Evolutionary conservation across 2,329 filamentous ascomycete species (phyloP).

Genomic region (Phialocephala subalpina): DNA sequence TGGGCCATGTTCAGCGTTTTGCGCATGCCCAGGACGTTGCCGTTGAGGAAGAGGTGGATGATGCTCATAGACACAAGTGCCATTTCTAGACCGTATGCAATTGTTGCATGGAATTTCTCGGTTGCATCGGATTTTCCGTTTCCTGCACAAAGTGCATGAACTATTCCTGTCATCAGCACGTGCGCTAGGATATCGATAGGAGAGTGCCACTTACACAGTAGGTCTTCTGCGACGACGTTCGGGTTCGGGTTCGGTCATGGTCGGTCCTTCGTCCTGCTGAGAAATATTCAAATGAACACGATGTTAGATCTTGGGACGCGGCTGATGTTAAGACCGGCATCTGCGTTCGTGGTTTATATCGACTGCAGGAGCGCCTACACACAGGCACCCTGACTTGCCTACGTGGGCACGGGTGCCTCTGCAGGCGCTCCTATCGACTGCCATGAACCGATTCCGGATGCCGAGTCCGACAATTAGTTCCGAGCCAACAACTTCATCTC

Average conservation of each 20-base stretch:
- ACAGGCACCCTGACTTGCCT: too few species aligned
- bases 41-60: constrained; percentile 32
- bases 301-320: not conserved
- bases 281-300: not conserved
- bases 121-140: constrained; percentile 69
- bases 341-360: not conserved
- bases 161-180: constrained; percentile 47
- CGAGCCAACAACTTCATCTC: not conserved
- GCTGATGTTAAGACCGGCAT: not conserved
- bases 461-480: not conserved
- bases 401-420: too few species aligned
- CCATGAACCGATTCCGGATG: not conserved
- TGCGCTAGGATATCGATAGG: constrained; percentile 22
- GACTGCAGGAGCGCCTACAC: too few species aligned
- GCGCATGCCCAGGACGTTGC: not conserved
- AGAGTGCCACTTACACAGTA: constrained; percentile 49
- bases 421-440: too few species aligned
- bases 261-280: constrained; percentile 7
- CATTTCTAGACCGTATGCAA: constrained; percentile 63
- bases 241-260: constrained; percentile 38
- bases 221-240: constrained; percentile 51
- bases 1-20: too few species aligned
- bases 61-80: constrained; percentile 60
- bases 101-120: constrained; percentile 65
- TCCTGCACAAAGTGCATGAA: constrained; percentile 64